Conservation (phyloP, 208 protist species). For the Trypanosoma grayi region DNA sequence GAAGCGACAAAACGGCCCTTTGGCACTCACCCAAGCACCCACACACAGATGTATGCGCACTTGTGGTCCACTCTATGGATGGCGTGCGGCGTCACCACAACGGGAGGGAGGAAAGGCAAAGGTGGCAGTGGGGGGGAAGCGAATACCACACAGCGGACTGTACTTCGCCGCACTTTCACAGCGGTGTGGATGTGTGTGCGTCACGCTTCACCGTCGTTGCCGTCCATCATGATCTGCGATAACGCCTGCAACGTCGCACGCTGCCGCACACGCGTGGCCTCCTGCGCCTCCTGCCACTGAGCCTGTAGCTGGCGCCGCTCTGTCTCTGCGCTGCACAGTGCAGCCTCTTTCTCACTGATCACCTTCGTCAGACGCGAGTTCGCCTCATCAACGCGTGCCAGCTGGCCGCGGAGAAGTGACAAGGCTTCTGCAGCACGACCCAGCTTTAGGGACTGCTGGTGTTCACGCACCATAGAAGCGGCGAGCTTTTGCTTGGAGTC, state of each 20-base stretch:
- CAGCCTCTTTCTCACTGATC: constrained; percentile 23
- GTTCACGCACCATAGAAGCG: constrained; percentile 10
- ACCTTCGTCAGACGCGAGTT: constrained; percentile 14
- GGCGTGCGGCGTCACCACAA: background rate
- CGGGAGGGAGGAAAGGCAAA: no score
- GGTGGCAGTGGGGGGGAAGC: no score
- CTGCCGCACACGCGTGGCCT: constrained; percentile 37
- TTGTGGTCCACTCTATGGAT: background rate
- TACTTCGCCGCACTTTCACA: no score
- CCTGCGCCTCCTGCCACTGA: constrained; percentile 38
- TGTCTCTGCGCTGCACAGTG: background rate
- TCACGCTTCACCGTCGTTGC: background rate
- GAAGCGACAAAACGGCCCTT: background rate
- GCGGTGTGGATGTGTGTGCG: no score
- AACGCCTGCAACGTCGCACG: constrained; percentile 50
- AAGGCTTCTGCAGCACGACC: constrained; percentile 25
- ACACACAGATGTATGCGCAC: background rate
- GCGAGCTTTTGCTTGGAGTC: constrained; percentile 20
- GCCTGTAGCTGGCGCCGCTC: constrained; percentile 24
- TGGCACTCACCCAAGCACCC: background rate
- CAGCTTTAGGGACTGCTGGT: constrained; percentile 21
- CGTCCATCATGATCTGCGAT: constrained; percentile 41
- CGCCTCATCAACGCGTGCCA: constrained; percentile 17
- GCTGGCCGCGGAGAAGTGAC: constrained; percentile 14
- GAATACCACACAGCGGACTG: background rate